Conservation (phyloP, 2,329 filamentous ascomycete species). For the Cladosporium sp. region DNA sequence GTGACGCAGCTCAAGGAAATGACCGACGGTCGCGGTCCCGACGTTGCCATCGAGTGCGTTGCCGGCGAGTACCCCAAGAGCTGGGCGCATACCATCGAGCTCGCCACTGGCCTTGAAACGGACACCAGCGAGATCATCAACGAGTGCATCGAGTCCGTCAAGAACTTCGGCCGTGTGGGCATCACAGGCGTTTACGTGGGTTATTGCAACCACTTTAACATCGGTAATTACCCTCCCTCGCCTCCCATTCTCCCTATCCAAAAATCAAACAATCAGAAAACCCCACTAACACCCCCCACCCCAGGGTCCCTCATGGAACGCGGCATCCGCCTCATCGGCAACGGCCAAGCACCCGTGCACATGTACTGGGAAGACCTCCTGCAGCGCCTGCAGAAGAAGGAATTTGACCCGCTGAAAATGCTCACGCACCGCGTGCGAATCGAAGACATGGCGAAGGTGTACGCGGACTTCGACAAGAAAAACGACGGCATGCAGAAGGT, state of each 20-base stretch:
- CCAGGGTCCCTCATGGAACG: conserved; percentile 74
- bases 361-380: conserved; percentile 80
- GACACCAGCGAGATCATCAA: conserved; percentile 79
- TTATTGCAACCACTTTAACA: conserved; percentile 74
- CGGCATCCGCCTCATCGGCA: conserved; percentile 71
- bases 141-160: conserved; percentile 71
- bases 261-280: background rate
- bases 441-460: conserved; percentile 48
- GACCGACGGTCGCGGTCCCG: conserved; percentile 63
- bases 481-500: conserved; percentile 78
- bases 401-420: conserved; percentile 75
- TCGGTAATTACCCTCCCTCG: conserved; percentile 46
- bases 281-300: background rate
- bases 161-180: conserved; percentile 67
- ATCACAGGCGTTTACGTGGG: conserved; percentile 68
- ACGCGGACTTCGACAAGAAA: conserved; percentile 62
- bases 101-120: conserved; percentile 66
- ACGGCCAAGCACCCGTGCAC: conserved; percentile 69
- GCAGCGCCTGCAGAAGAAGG: conserved; percentile 58
- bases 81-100: conserved; percentile 57
- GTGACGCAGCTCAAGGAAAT: conserved; percentile 69
- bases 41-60: conserved; percentile 66
- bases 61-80: conserved; percentile 60
- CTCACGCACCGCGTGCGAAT: conserved; percentile 65
- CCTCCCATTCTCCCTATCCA: no score